Evolutionary conservation across 2,329 filamentous ascomycete species (phyloP).

Genomic region (Coleophoma crateriformis): DNA sequence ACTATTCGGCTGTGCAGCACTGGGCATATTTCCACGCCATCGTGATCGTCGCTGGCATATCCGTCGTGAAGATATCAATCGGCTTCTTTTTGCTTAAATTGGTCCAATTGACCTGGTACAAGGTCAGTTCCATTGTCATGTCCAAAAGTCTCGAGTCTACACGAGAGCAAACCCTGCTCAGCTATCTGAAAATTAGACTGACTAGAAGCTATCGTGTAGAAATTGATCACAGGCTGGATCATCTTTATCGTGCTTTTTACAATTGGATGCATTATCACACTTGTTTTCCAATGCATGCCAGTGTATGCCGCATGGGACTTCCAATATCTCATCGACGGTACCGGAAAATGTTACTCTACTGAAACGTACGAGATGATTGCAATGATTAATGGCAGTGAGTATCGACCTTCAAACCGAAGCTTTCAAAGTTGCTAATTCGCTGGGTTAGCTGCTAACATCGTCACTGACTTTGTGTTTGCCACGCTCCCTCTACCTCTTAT

Average conservation of each 20-base stretch:
- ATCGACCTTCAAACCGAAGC: not conserved
- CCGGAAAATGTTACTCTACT: slow-evolving; percentile 14
- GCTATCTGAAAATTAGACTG: not conserved
- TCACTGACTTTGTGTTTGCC: slow-evolving; percentile 35
- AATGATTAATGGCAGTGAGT: slow-evolving; percentile 8
- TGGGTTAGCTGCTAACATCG: slow-evolving; percentile 22
- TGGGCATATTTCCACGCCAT: slow-evolving; percentile 36
- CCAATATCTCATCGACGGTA: slow-evolving; percentile 7
- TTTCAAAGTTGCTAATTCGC: not conserved
- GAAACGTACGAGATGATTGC: slow-evolving; percentile 6
- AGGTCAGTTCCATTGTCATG: slow-evolving; percentile 19
- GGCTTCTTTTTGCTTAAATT: slow-evolving; percentile 36
- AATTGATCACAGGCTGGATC: slow-evolving; percentile 10
- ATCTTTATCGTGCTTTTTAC: slow-evolving; percentile 36
- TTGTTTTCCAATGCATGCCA: slow-evolving; percentile 43
- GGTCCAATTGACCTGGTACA: slow-evolving; percentile 30
- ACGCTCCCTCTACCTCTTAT: slow-evolving; percentile 34
- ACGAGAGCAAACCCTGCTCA: slow-evolving; percentile 25
- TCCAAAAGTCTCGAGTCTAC: slow-evolving; percentile 8
- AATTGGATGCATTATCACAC: slow-evolving; percentile 33
- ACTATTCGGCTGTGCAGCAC: slow-evolving; percentile 24
- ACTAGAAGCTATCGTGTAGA: slow-evolving; percentile 5
- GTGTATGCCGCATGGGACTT: slow-evolving; percentile 38
- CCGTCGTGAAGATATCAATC: slow-evolving; percentile 38
- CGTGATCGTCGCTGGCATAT: slow-evolving; percentile 35